Conservation (phyloP, 345 rosid genomes). For the Camelina laxa region DNA sequence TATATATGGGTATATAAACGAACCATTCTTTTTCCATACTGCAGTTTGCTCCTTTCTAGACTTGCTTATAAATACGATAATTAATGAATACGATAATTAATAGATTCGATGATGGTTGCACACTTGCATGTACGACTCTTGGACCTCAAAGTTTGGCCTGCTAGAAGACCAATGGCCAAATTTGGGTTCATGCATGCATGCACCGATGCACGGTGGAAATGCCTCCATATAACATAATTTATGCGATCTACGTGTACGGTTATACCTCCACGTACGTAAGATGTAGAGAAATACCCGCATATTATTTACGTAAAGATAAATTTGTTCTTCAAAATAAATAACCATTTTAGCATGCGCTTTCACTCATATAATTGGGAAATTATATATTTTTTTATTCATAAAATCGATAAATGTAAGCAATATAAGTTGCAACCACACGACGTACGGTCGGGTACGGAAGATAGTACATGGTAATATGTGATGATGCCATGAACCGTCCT, state of each 20-base stretch:
- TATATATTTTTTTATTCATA: too few relatives aligned
- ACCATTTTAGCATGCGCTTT: too few relatives aligned
- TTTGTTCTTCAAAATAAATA: too few relatives aligned
- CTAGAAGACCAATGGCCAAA: slow-evolving; percentile 37
- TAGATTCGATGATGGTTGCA: slow-evolving; percentile 35
- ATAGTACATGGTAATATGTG: too few relatives aligned
- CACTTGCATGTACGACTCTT: slow-evolving; percentile 33
- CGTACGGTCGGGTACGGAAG: too few relatives aligned
- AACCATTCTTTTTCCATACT: slow-evolving; percentile 24
- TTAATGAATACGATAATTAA: neutral
- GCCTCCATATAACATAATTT: neutral
- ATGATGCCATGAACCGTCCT: too few relatives aligned
- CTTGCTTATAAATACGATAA: slow-evolving; percentile 13
- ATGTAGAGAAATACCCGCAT: too few relatives aligned
- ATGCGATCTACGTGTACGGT: neutral
- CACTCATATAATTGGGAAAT: too few relatives aligned
- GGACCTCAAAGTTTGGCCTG: slow-evolving; percentile 30
- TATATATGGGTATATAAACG: slow-evolving; percentile 6
- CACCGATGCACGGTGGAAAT: slow-evolving; percentile 20
- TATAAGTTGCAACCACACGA: too few relatives aligned
- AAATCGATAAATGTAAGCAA: too few relatives aligned
- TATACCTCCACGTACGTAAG: too few relatives aligned
- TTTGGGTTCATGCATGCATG: slow-evolving; percentile 35
- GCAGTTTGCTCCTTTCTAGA: slow-evolving; percentile 25
- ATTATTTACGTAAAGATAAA: too few relatives aligned